phyloP scores from a whole-genome alignment of 495 filamentous ascomycete species.

The Aspergillus indologenus region DNA sequence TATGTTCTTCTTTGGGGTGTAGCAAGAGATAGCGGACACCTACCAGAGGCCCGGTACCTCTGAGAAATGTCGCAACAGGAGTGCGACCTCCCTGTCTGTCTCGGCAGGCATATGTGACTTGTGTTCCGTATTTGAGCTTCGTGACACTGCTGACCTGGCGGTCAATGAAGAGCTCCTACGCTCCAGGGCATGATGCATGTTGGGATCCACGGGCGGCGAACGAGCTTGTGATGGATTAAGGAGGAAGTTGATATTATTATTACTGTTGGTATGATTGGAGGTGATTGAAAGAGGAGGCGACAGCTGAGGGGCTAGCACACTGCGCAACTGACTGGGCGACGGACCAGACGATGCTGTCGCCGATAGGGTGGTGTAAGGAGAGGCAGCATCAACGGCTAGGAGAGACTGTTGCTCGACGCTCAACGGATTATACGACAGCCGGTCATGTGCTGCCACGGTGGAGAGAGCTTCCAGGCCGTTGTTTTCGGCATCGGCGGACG shows the following conservation, averaged over 20 bases:
- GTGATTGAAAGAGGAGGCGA: slow-evolving; percentile 41
- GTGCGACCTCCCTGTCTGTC: slow-evolving; percentile 56
- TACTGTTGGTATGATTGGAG: slow-evolving; percentile 35
- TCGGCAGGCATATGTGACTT: slow-evolving; percentile 34
- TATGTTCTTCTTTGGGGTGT: background rate
- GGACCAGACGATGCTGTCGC: slow-evolving; percentile 33
- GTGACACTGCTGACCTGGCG: slow-evolving; percentile 23
- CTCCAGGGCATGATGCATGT: slow-evolving; percentile 35
- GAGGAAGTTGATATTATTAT: slow-evolving; percentile 56
- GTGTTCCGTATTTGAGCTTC: slow-evolving; percentile 16
- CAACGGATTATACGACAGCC: slow-evolving; percentile 36
- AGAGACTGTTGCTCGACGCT: slow-evolving; percentile 22
- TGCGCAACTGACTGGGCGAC: slow-evolving; percentile 34
- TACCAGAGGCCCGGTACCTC: slow-evolving; percentile 59
- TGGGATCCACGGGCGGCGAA: slow-evolving; percentile 48
- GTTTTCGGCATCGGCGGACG: slow-evolving; percentile 35
- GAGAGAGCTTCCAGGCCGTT: slow-evolving; percentile 57
- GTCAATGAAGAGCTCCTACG: slow-evolving; percentile 30
- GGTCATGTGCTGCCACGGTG: slow-evolving; percentile 51
- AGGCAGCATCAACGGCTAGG: slow-evolving; percentile 13
- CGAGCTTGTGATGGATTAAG: slow-evolving; percentile 52
- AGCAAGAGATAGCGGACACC: slow-evolving; percentile 11
- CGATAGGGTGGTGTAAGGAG: slow-evolving; percentile 19
- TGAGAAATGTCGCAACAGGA: slow-evolving; percentile 59
- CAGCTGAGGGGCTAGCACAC: slow-evolving; percentile 32